Evolutionary conservation across 129 eudicot genomes (phyloP).

Genomic region (Sambucus nigra): DNA sequence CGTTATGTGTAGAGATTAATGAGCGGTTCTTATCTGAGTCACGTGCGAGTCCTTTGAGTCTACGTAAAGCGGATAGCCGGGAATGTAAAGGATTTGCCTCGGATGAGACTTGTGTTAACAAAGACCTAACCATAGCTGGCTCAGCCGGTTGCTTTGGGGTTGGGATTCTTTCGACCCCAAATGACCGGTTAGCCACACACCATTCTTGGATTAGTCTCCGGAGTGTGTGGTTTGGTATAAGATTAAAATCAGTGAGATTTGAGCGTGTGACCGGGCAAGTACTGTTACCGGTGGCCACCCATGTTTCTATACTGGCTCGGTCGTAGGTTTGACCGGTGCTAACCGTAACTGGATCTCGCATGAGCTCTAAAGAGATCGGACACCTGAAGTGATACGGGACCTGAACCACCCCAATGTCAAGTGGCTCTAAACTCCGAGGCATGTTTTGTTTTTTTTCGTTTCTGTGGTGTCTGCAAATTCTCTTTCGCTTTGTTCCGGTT

Average conservation of each 20-base stretch:
- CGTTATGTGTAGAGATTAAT: slow-evolving; percentile 39
- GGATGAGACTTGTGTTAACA: slow-evolving; percentile 45
- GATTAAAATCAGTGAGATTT: slow-evolving; percentile 50
- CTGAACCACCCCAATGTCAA: slow-evolving; percentile 65
- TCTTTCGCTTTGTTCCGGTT: slow-evolving; percentile 19
- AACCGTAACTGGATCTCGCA: slow-evolving; percentile 88
- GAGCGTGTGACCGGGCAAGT: slow-evolving; percentile 87
- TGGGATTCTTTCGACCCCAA: slow-evolving; percentile 77
- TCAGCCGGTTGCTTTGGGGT: slow-evolving; percentile 98
- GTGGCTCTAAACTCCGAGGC: slow-evolving; percentile 57
- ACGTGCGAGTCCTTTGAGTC: slow-evolving; percentile 67
- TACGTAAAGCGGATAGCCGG: slow-evolving; percentile 50
- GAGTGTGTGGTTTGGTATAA: slow-evolving; percentile 85
- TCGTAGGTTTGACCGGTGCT: slow-evolving; percentile 91
- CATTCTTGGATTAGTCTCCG: slow-evolving; percentile 86
- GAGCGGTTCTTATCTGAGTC: slow-evolving; percentile 81
- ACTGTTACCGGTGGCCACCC: slow-evolving; percentile 90
- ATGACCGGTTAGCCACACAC: slow-evolving; percentile 75
- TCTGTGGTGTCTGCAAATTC: slow-evolving; percentile 22
- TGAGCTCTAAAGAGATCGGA: slow-evolving; percentile 83
- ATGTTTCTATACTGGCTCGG: slow-evolving; percentile 78
- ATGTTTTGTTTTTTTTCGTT: slow-evolving; percentile 20
- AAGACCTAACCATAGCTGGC: slow-evolving; percentile 38
- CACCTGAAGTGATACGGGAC: slow-evolving; percentile 82
- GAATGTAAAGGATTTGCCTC: slow-evolving; percentile 26